Evolutionary conservation across 2,329 filamentous ascomycete genomes (phyloP).

Genomic region (Aphanoascus verrucosus): DNA sequence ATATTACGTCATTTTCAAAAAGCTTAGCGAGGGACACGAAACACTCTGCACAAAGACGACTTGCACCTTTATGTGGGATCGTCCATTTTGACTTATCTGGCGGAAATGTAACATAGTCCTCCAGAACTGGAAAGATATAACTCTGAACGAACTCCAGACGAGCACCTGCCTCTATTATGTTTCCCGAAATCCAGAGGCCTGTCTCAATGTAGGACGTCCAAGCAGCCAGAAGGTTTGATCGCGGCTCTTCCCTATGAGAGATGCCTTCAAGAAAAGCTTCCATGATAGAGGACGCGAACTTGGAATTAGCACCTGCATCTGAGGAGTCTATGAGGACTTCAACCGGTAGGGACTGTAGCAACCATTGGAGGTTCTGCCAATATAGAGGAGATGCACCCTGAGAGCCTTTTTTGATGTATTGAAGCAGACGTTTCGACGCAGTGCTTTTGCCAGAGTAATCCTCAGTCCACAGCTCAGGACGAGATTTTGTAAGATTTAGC

Average conservation of each 20-base stretch:
- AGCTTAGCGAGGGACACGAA: conserved; percentile 30
- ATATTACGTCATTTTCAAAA: conserved; percentile 40
- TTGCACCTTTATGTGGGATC: conserved; percentile 35
- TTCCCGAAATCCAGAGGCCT: conserved; percentile 44
- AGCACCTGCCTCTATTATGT: conserved; percentile 40
- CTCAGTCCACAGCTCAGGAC: conserved; percentile 64
- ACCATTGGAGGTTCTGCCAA: conserved; percentile 57
- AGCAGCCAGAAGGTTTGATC: conserved; percentile 54
- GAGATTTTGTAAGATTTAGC: conserved; percentile 51
- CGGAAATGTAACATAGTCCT: conserved; percentile 43
- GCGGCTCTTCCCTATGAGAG: conserved; percentile 61
- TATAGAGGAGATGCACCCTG: conserved; percentile 62
- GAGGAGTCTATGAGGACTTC: conserved; percentile 32
- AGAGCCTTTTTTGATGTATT: conserved; percentile 73
- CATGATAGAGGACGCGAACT: conserved; percentile 52
- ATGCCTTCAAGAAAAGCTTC: conserved; percentile 61
- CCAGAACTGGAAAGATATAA: conserved; percentile 43
- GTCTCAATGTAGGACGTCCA: conserved; percentile 67
- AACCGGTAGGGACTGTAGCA: conserved; percentile 49
- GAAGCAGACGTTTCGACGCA: conserved; percentile 49
- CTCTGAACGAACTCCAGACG: conserved; percentile 36
- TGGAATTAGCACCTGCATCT: conserved; percentile 23
- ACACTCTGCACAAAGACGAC: conserved; percentile 32
- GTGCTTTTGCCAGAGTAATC: conserved; percentile 49
- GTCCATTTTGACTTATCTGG: conserved; percentile 41